phyloP scores from a whole-genome alignment of 768 basidiomycete species.

The Brasilioporus rufonigricans region DNA sequence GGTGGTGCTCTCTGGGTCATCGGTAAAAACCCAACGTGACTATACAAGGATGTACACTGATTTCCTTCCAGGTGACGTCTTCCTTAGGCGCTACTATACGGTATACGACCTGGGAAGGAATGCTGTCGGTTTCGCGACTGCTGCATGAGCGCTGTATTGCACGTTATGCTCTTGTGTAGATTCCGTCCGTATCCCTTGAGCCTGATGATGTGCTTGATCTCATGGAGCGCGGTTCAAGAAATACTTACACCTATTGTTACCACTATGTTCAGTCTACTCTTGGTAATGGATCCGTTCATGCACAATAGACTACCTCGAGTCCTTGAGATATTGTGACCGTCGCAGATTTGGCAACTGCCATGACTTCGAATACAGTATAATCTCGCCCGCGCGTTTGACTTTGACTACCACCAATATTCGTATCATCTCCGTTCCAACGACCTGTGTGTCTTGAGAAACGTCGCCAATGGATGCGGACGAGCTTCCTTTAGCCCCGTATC shows the following conservation, averaged over 20 bases:
- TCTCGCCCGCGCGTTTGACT: neutral
- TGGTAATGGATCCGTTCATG: neutral
- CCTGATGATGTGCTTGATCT: slow-evolving; percentile 12
- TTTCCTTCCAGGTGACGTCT: slow-evolving; percentile 63
- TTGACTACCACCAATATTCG: neutral
- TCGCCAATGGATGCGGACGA: slow-evolving; percentile 15
- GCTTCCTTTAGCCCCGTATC: neutral
- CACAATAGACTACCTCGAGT: neutral
- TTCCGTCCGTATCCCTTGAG: neutral
- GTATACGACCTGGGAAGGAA: slow-evolving; percentile 78
- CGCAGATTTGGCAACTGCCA: neutral
- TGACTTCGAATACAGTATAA: neutral
- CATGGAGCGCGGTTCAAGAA: neutral
- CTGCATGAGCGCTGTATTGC: slow-evolving; percentile 26
- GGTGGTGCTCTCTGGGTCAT: slow-evolving; percentile 86
- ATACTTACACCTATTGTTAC: neutral
- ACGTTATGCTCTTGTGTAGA: neutral
- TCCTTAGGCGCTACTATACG: slow-evolving; percentile 90
- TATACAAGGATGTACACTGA: slow-evolving; percentile 3
- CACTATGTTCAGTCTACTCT: slow-evolving; percentile 1
- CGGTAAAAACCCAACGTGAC: slow-evolving; percentile 44
- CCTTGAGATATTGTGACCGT: too few relatives aligned
- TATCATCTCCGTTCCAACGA: neutral
- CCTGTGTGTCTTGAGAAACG: neutral
- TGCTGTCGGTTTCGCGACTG: slow-evolving; percentile 82